Base-by-base conservation (phyloP, 2,329 filamentous ascomycete genomes). In the Ophioceras dolichostomum region DNA sequence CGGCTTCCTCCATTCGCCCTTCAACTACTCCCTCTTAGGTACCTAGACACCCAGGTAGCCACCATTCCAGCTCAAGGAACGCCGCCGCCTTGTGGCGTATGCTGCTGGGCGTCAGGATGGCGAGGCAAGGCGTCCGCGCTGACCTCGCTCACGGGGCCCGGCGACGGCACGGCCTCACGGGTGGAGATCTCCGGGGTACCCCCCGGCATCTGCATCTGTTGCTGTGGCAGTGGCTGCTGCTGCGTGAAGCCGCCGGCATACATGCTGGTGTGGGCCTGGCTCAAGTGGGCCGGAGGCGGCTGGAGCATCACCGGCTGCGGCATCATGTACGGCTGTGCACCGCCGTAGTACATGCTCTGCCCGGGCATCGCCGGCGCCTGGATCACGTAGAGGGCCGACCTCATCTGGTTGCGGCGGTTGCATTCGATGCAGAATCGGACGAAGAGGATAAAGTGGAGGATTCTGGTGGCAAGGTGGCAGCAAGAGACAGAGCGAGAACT, bases 401-500 rank as follows among this genome's bases (percentile, higher is more conserved):
- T 10, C 20, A 26, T n/a, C 22, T 36, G 42, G 24, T 44, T 39
- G 16, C 45, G 28, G 12, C 40, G 39, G 41, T 46, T 34, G 28
- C 39, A 39, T 37, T 47, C 45, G 36, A 47, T 27, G 32, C 45
- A 47, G 10, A 41, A 41, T 19, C 45, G 38, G 4, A 47, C 39
- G 13, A 47, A 47, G 3, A 47, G 34, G 13, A 33, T 31, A 29
- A 45, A 41, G 34, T 46, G 41, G 10, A 31, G 14, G 27, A 47
- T 26, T 17, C 41, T 43, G 13, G 12, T 24, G 9, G 21, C 10
- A n/a, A 14, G 17, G 16, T n/a, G n/a, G n/a, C n/a, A n/a, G n/a
- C n/a, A n/a, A n/a, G n/a, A n/a, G n/a, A n/a, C n/a, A n/a, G n/a
- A n/a, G n/a, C n/a, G n/a, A n/a, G n/a, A n/a, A n/a, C n/a, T n/a